phyloP scores from a whole-genome alignment of 108 stramenopile species.

The Epithemia pelagica region DNA sequence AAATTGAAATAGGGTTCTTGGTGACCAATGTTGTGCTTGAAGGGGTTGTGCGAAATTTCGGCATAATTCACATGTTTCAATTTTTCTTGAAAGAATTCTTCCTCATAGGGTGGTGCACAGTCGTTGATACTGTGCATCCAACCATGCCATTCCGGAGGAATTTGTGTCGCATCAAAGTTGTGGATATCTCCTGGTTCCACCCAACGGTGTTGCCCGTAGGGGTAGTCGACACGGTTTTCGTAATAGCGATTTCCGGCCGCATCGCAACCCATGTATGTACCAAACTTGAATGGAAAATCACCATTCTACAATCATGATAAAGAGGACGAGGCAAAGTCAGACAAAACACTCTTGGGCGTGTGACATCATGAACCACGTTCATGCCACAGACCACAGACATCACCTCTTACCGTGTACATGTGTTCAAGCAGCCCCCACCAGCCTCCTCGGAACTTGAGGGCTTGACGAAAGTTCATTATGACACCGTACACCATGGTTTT shows the following conservation, averaged over 20 bases:
- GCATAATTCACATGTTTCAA: slow-evolving; percentile 37
- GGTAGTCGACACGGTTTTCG: slow-evolving; percentile 90
- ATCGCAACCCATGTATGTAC: slow-evolving; percentile 91
- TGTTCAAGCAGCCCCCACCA: slow-evolving; percentile 83
- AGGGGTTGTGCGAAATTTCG: slow-evolving; percentile 63
- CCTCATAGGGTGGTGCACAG: slow-evolving; percentile 54
- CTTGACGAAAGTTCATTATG: slow-evolving; percentile 52
- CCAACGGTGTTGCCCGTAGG: slow-evolving; percentile 94
- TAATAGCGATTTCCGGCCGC: slow-evolving; percentile 91
- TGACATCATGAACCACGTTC: background rate
- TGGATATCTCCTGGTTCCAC: slow-evolving; percentile 84
- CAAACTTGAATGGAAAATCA: slow-evolving; percentile 93
- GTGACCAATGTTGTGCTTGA: slow-evolving; percentile 67
- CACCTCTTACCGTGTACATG: slow-evolving; percentile 82
- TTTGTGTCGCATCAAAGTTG: slow-evolving; percentile 87
- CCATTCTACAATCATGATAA: slow-evolving; percentile 77
- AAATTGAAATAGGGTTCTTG: slow-evolving; percentile 67
- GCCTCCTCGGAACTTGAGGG: slow-evolving; percentile 82
- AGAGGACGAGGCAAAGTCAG: background rate
- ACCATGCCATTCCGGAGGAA: slow-evolving; percentile 93
- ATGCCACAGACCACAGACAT: slow-evolving; percentile 2
- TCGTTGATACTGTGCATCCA: slow-evolving; percentile 93
- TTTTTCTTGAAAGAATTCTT: slow-evolving; percentile 34
- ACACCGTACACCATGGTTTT: slow-evolving; percentile 64
- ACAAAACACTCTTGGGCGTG: slow-evolving; percentile 5